phyloP scores from a whole-genome alignment of 805 yeast genomes.

The Ogataea polymorpha region DNA sequence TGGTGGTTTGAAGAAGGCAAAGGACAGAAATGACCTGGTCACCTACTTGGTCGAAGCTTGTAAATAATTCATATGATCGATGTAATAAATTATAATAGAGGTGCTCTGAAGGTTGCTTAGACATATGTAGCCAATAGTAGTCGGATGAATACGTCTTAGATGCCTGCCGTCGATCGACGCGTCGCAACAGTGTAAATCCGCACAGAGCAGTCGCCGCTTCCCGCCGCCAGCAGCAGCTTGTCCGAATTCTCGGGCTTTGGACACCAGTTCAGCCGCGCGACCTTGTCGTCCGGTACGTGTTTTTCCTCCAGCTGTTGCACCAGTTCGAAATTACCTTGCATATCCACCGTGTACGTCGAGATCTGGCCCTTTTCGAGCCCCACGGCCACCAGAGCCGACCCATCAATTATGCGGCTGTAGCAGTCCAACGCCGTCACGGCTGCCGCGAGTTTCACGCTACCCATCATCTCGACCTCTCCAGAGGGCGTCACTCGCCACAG shows the following conservation, averaged over 20 bases:
- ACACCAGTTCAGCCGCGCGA: slow-evolving; percentile 58
- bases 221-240: slow-evolving; percentile 48
- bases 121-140: slow-evolving; percentile 6
- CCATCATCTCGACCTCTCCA: slow-evolving; percentile 32
- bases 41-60: slow-evolving; percentile 69
- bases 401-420: slow-evolving; percentile 31
- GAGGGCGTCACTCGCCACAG: slow-evolving; percentile 48
- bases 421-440: slow-evolving; percentile 72
- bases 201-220: slow-evolving; percentile 64
- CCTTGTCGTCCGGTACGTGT: slow-evolving; percentile 58
- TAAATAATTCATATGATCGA: slow-evolving; percentile 35
- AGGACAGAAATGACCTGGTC: slow-evolving; percentile 96
- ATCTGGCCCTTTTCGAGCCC: slow-evolving; percentile 74
- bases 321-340: slow-evolving; percentile 27
- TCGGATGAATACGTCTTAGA: not conserved
- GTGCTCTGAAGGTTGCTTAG: slow-evolving; percentile 2
- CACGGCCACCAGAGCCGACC: slow-evolving; percentile 44
- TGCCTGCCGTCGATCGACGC: slow-evolving; percentile 14
- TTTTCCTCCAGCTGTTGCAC: slow-evolving; percentile 34
- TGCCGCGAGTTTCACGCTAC: slow-evolving; percentile 42
- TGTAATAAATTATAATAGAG: slow-evolving; percentile 10
- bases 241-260: slow-evolving; percentile 17
- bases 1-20: slow-evolving; percentile 98
- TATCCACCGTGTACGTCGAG: slow-evolving; percentile 38
- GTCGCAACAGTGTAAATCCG: slow-evolving; percentile 30